Conservation (phyloP, 2,329 filamentous ascomycete species). For the Curvularia verruculosa region DNA sequence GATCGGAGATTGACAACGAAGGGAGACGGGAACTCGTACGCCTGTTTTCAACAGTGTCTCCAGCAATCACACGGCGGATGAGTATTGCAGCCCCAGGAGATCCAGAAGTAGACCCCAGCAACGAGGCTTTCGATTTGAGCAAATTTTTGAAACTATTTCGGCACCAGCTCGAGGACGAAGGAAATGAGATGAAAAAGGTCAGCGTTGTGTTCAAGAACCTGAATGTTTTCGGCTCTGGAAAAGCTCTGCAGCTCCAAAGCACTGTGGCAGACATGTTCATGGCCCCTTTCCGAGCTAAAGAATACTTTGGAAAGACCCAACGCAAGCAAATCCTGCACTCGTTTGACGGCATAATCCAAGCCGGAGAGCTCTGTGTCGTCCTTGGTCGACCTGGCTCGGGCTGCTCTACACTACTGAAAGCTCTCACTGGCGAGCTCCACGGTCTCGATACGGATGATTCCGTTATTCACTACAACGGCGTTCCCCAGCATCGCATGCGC, state of each 20-base stretch:
- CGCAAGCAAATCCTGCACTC: constrained; percentile 63
- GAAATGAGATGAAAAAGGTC: constrained; percentile 60
- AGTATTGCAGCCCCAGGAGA: constrained; percentile 48
- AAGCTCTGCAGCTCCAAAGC: constrained; percentile 70
- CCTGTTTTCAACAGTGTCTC: constrained; percentile 34
- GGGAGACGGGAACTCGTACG: constrained; percentile 36
- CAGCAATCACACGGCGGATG: constrained; percentile 25
- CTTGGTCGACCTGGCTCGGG: constrained; percentile 61
- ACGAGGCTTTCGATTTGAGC: constrained; percentile 59
- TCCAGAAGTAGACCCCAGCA: constrained; percentile 59
- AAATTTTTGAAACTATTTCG: constrained; percentile 60
- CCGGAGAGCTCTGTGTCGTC: constrained; percentile 57
- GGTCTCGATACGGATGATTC: constrained; percentile 63
- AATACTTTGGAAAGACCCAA: constrained; percentile 55
- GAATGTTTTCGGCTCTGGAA: constrained; percentile 69
- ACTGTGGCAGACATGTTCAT: constrained; percentile 67
- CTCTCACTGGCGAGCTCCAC: constrained; percentile 65
- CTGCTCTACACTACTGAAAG: constrained; percentile 69
- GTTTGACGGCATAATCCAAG: constrained; percentile 60
- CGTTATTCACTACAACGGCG: constrained; percentile 67
- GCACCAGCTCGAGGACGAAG: constrained; percentile 60
- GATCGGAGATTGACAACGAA: constrained; percentile 32
- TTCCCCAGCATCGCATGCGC: constrained; percentile 50
- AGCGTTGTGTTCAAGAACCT: constrained; percentile 70
- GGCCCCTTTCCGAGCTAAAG: constrained; percentile 63